phyloP scores from a whole-genome alignment of 2,329 filamentous ascomycete genomes.

The Sarocladium brachiariae region DNA sequence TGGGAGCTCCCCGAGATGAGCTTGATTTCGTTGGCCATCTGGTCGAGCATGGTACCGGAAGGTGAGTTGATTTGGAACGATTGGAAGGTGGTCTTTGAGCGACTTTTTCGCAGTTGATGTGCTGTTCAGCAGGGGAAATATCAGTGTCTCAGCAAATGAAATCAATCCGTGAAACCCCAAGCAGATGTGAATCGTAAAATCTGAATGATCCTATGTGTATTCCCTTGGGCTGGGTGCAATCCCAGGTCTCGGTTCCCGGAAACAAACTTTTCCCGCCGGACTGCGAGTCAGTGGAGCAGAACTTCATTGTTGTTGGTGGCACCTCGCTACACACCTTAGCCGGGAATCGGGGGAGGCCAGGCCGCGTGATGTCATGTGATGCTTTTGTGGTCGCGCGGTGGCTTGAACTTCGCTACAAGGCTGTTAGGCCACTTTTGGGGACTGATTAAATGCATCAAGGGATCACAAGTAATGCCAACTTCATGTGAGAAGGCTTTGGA shows the following conservation, averaged over 20 bases:
- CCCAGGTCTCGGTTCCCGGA: conserved; percentile 9
- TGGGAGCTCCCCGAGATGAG: conserved; percentile 44
- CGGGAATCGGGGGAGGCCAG: conserved; percentile 4
- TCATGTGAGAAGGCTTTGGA: no score
- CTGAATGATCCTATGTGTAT: not conserved
- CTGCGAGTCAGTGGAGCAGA: conserved; percentile 9
- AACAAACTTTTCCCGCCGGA: conserved; percentile 10
- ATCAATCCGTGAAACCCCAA: not conserved
- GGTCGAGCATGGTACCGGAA: conserved; percentile 26
- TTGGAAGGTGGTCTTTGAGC: conserved; percentile 5
- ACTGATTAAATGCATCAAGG: not conserved
- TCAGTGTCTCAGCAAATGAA: not conserved
- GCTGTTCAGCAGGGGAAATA: not conserved
- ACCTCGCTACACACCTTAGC: conserved; percentile 1
- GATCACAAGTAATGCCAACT: no score
- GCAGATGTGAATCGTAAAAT: not conserved
- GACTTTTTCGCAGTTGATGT: not conserved
- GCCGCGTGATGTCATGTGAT: conserved; percentile 5
- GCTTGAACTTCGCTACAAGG: not conserved
- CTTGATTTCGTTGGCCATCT: conserved; percentile 49
- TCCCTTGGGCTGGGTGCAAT: not conserved
- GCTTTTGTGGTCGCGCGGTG: not conserved
- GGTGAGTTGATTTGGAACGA: not conserved
- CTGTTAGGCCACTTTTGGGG: not conserved
- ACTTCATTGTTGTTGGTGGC: conserved; percentile 6